Evolutionary conservation across 2,329 filamentous ascomycete genomes (phyloP).

Genomic region (Escovopsis sp.): DNA sequence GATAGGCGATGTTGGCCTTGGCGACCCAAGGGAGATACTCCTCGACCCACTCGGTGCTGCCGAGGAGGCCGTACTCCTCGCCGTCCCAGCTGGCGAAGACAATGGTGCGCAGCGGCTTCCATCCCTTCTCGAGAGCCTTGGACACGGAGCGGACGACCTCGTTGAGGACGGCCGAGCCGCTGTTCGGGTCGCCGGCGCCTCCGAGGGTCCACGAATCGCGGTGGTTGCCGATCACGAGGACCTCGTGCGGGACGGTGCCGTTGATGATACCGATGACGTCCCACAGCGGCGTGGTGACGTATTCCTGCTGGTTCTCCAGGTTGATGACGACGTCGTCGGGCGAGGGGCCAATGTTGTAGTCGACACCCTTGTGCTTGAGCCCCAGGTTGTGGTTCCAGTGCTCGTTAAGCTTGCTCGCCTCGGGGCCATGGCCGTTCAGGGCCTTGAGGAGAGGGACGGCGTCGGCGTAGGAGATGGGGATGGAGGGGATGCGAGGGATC

Average conservation of each 20-base stretch:
- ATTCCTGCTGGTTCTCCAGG: constrained; percentile 65
- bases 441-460: constrained; percentile 78
- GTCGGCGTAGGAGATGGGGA: constrained; percentile 81
- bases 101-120: constrained; percentile 63
- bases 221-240: constrained; percentile 83
- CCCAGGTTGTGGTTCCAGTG: constrained; percentile 58
- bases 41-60: constrained; percentile 87
- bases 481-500: constrained; percentile 74
- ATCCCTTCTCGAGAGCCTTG: constrained; percentile 45
- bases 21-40: constrained; percentile 73
- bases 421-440: constrained; percentile 76
- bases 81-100: constrained; percentile 78
- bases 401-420: constrained; percentile 56
- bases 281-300: constrained; percentile 71
- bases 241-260: constrained; percentile 69
- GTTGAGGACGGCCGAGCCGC: constrained; percentile 63
- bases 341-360: constrained; percentile 76
- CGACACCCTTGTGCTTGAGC: constrained; percentile 62
- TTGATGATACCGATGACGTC: constrained; percentile 89
- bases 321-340: constrained; percentile 58
- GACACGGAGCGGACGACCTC: constrained; percentile 67
- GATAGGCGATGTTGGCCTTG: constrained; percentile 59
- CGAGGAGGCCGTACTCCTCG: constrained; percentile 74
- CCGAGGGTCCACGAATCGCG: constrained; percentile 81
- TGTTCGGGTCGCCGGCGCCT: constrained; percentile 73